Evolutionary conservation across 1,139 yeast species (phyloP).

Genomic region (Lodderomyces metapsilosis): DNA sequence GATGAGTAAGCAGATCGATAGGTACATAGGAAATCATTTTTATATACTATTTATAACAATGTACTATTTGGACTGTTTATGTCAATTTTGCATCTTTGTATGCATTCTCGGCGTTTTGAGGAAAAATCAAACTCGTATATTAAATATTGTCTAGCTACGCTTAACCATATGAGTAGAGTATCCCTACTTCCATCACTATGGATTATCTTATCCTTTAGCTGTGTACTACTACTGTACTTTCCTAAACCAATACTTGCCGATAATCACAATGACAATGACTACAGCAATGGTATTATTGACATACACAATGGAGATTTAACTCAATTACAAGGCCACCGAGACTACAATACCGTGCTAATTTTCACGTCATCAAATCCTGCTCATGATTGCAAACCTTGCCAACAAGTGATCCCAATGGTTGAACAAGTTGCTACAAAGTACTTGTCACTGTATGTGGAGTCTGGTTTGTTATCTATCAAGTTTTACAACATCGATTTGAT

Average conservation of each 20-base stretch:
- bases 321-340: conserved; percentile 32
- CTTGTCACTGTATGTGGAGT: conserved; percentile 37
- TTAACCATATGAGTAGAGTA: neutral
- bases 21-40: too few relatives aligned
- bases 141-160: too few relatives aligned
- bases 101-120: too few relatives aligned
- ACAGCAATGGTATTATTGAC: conserved; percentile 18
- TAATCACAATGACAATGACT: neutral
- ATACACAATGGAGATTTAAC: conserved; percentile 31
- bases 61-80: too few relatives aligned
- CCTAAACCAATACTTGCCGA: neutral
- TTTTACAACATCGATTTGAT: conserved; percentile 54
- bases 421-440: conserved; percentile 44
- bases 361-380: conserved; percentile 34
- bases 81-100: too few relatives aligned
- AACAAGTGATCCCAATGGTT: conserved; percentile 20
- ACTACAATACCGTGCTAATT: conserved; percentile 34
- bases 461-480: conserved; percentile 31
- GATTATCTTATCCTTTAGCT: neutral
- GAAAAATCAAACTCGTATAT: too few relatives aligned
- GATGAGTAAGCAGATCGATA: too few relatives aligned
- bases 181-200: conserved; percentile 1
- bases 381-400: conserved; percentile 36
- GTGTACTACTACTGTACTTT: neutral
- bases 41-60: neutral